A percentile compares a stretch with the other conserved stretches of the same genome.
Conservation (phyloP, 768 basidiomycete genomes). For the Coprinopsis cinerea region DNA sequence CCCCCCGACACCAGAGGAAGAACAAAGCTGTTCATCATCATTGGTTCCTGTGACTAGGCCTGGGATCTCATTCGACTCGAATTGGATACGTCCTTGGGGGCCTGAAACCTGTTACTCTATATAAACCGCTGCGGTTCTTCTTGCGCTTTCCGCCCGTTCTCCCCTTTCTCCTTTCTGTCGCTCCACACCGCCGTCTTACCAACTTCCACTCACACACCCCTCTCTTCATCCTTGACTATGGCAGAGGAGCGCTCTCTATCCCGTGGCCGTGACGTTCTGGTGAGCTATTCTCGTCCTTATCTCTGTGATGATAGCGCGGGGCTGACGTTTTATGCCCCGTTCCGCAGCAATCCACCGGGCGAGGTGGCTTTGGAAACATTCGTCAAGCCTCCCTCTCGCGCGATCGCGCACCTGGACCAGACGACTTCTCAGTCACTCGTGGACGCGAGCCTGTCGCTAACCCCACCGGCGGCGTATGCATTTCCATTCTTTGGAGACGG, state of each 20-base stretch:
- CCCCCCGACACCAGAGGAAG: too few species aligned
- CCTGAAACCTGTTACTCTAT: not conserved
- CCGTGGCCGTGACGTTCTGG: slow-evolving; percentile 54
- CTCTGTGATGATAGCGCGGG: slow-evolving; percentile 3
- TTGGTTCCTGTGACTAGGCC: too few species aligned
- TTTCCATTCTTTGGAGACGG: not conserved
- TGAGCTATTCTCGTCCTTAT: slow-evolving; percentile 26
- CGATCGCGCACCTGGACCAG: slow-evolving; percentile 41
- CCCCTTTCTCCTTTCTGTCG: not conserved
- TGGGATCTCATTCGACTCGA: too few species aligned
- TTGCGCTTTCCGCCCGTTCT: not conserved
- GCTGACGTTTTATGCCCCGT: not conserved
- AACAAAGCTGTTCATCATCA: too few species aligned
- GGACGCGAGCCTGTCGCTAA: slow-evolving; percentile 51
- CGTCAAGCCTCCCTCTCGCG: slow-evolving; percentile 41
- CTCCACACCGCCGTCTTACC: not conserved
- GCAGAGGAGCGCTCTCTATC: slow-evolving; percentile 45
- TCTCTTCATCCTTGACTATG: slow-evolving; percentile 14
- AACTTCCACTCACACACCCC: not conserved
- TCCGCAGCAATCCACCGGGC: slow-evolving; percentile 49
- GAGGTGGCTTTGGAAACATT: slow-evolving; percentile 69
- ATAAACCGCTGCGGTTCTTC: too few species aligned
- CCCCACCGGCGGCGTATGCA: slow-evolving; percentile 28
- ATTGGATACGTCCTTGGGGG: too few species aligned
- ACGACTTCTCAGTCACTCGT: slow-evolving; percentile 51